These are phyloP conservation scores for Penicillium sclerotigenum DNA, from an alignment of 2,329 filamentous ascomycete genomes.

Conservation along the genomic window DNA sequence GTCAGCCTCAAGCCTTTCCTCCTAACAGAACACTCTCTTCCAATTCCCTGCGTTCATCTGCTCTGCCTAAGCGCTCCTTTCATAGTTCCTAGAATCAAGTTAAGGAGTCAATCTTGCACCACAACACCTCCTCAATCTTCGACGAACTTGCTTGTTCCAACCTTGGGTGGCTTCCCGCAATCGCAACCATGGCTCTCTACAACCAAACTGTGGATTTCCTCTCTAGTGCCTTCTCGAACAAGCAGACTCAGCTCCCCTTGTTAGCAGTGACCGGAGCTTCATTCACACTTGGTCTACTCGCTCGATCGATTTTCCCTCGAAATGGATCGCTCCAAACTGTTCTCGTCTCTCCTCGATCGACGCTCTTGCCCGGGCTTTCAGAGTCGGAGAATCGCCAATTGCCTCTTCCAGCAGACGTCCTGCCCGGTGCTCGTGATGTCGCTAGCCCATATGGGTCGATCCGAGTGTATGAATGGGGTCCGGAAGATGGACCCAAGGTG, in stretches of 20 bases:
- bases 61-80: background rate
- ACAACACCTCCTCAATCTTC: too few species aligned
- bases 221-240: conserved; percentile 32
- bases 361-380: conserved; percentile 34
- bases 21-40: background rate
- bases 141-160: background rate
- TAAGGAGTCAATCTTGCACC: background rate
- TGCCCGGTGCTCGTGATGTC: conserved; percentile 64
- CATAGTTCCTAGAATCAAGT: too few species aligned
- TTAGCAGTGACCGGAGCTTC: conserved; percentile 37
- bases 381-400: conserved; percentile 40
- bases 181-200: conserved; percentile 34
- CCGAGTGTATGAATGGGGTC: conserved; percentile 77
- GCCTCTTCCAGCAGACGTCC: conserved; percentile 66
- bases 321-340: conserved; percentile 15
- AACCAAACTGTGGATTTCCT: conserved; percentile 35
- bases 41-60: background rate
- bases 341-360: conserved; percentile 38
- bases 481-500: conserved; percentile 66
- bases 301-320: conserved; percentile 28
- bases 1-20: background rate
- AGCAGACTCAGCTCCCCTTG: conserved; percentile 31
- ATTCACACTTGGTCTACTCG: conserved; percentile 33
- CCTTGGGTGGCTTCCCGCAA: background rate
- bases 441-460: conserved; percentile 61